A percentile compares a stretch with the other conserved stretches of the same genome.
Conservation (phyloP, 768 basidiomycete genomes). For the Phlebiopsis gigantea region DNA sequence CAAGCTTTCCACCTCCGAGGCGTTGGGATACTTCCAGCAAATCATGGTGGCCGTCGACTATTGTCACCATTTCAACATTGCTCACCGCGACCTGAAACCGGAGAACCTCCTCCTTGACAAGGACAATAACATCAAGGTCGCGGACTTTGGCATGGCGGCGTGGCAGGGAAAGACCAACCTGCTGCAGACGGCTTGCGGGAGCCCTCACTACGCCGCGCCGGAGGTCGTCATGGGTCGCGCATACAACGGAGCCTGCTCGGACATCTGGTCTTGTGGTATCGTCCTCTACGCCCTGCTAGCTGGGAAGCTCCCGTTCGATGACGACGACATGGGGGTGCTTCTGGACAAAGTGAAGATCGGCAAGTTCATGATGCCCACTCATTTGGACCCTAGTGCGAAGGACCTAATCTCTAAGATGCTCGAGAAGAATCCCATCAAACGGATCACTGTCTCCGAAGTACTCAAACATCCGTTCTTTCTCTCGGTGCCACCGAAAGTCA, state of each 20-base stretch:
- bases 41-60: constrained; percentile 90
- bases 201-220: constrained; percentile 92
- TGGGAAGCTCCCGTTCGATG: constrained; percentile 89
- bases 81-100: constrained; percentile 91
- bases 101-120: constrained; percentile 88
- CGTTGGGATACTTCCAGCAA: constrained; percentile 85
- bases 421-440: constrained; percentile 59
- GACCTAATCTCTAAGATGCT: constrained; percentile 82
- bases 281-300: constrained; percentile 87
- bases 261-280: constrained; percentile 97
- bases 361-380: constrained; percentile 65
- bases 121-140: constrained; percentile 86
- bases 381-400: constrained; percentile 64
- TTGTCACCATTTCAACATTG: constrained; percentile 91
- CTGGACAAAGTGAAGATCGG: constrained; percentile 77
- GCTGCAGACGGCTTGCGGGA: constrained; percentile 85
- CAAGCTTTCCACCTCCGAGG: constrained; percentile 63
- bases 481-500: constrained; percentile 43
- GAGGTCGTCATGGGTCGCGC: constrained; percentile 81
- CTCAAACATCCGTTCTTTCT: constrained; percentile 75
- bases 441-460: constrained; percentile 83
- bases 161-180: constrained; percentile 67
- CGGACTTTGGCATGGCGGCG: constrained; percentile 97
- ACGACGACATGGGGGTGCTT: constrained; percentile 74
- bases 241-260: constrained; percentile 84